Base-by-base conservation (phyloP, 1,139 yeast species). In the Dujonia santamariae region DNA sequence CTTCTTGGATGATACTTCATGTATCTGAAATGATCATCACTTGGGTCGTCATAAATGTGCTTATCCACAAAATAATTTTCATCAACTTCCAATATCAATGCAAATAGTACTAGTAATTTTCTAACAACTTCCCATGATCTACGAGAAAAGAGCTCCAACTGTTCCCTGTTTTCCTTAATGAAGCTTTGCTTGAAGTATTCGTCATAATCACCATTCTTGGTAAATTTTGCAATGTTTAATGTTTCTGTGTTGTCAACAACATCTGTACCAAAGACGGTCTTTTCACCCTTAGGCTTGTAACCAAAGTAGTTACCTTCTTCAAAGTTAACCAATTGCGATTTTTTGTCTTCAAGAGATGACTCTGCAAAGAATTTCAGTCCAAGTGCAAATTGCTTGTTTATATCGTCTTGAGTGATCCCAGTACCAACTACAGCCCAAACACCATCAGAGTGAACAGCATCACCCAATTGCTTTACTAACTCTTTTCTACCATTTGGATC, bases 161-260 rank as follows among this genome's bases (percentile, higher is more conserved):
- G 48, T 2, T 40, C 40, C 18, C 48, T 35, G 37, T 50, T 47
- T 14, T 49, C 42, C 28, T 55, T 50, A 20, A 59, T 48, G 31
- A 53, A 55, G 3, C 45, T 40, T 26, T 54, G 59, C 30, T 54
- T 48, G 34, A 46, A 56, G 38, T 47, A 57, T 20, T 47, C 40
- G 3, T 49, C 54, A 31, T 47, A 56, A 17, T 36, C 30, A 15
- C 44, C 39, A 14, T 46, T 43, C n/a, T 50, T 48, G 29, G 61
- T 60, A 44, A 61, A 59, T 36, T 61, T 61, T 18, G 67, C 61
- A 29, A 61, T 55, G 35, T 61, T 61, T 33, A 59, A 47, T 1
- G 59, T 56, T 36, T 61, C 66, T 6, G 55, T 50, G 33, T 59
- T 56, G 34, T 61, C 66, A 15, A 38, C 42, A 2, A 60, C 59